Percentiles rank a stretch among this genome's conserved stretches.
Evolutionary conservation across 1,139 yeast species (phyloP).

Genomic region (Ogataea hybrid): DNA sequence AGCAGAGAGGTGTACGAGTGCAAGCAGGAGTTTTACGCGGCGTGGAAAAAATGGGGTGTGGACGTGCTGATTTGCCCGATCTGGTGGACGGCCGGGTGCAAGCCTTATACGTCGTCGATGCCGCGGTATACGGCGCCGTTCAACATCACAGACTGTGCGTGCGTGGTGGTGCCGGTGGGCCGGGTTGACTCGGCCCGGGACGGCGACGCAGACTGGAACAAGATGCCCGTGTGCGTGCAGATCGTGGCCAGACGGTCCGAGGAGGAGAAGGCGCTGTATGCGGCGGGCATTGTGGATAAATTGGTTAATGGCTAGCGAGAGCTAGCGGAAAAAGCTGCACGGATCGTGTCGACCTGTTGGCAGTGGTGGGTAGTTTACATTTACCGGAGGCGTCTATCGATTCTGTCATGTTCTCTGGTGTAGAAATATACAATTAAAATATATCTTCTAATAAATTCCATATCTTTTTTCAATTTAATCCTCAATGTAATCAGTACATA

Average conservation of each 20-base stretch:
- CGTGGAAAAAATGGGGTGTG: constrained; percentile 34
- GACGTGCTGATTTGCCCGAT: constrained; percentile 39
- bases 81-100: constrained; percentile 32
- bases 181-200: constrained; percentile 40
- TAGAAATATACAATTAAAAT: too few species aligned
- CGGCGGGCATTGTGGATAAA: constrained; percentile 16
- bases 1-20: constrained; percentile 32
- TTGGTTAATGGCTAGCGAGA: background rate
- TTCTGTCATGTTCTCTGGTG: too few species aligned
- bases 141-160: constrained; percentile 52
- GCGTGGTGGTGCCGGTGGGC: constrained; percentile 52
- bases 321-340: too few species aligned
- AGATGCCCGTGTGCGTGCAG: constrained; percentile 48
- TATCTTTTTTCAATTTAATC: too few species aligned
- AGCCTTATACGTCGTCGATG: constrained; percentile 25
- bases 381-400: too few species aligned
- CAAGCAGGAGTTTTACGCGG: constrained; percentile 33
- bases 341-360: too few species aligned
- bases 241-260: constrained; percentile 43
- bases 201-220: constrained; percentile 39
- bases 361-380: too few species aligned
- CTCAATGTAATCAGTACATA: too few species aligned
- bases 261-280: constrained; percentile 39
- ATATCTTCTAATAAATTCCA: too few species aligned
- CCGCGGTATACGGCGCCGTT: constrained; percentile 43